A percentile compares a stretch with the other conserved stretches of the same genome.
These are phyloP conservation scores for Annulohypoxylon bovei DNA, from an alignment of 495 filamentous ascomycete genomes.

Conservation along the genomic window DNA sequence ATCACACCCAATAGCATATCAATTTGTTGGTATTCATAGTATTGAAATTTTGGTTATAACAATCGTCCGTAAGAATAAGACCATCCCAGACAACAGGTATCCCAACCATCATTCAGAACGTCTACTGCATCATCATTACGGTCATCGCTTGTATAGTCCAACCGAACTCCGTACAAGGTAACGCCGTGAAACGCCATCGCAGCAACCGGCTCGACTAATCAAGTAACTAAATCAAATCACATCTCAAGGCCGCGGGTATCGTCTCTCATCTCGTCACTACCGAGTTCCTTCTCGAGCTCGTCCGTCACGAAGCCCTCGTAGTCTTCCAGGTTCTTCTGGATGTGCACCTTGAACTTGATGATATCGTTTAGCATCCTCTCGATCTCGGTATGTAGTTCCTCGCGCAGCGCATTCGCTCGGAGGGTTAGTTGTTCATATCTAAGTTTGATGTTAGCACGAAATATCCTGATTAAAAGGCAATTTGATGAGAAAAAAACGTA, in stretches of 20 bases:
- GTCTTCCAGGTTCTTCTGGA: constrained; percentile 89
- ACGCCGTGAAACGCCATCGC: constrained; percentile 4
- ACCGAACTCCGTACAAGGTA: constrained; percentile 35
- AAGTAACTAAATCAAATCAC: constrained; percentile 24
- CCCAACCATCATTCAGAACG: constrained; percentile 10
- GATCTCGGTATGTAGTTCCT: constrained; percentile 94
- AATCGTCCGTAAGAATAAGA: background rate
- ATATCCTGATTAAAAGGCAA: background rate
- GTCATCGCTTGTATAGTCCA: constrained; percentile 28
- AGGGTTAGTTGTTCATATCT: constrained; percentile 92
- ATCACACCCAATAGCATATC: background rate
- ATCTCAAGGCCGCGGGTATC: constrained; percentile 48
- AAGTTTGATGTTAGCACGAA: constrained; percentile 30
- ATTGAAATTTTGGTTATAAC: constrained; percentile 3
- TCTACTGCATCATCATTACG: constrained; percentile 31
- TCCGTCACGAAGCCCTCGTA: constrained; percentile 92
- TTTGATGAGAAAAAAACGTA: constrained; percentile 53
- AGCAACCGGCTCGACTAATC: background rate
- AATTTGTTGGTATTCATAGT: background rate
- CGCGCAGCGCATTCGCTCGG: constrained; percentile 81
- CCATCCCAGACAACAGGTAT: background rate
- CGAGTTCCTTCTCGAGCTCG: constrained; percentile 86
- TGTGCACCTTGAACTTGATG: constrained; percentile 97
- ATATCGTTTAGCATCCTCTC: constrained; percentile 96
- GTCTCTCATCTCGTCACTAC: constrained; percentile 58